Conservation (phyloP, 768 basidiomycete species). For the Hygrocybe coccinea region DNA sequence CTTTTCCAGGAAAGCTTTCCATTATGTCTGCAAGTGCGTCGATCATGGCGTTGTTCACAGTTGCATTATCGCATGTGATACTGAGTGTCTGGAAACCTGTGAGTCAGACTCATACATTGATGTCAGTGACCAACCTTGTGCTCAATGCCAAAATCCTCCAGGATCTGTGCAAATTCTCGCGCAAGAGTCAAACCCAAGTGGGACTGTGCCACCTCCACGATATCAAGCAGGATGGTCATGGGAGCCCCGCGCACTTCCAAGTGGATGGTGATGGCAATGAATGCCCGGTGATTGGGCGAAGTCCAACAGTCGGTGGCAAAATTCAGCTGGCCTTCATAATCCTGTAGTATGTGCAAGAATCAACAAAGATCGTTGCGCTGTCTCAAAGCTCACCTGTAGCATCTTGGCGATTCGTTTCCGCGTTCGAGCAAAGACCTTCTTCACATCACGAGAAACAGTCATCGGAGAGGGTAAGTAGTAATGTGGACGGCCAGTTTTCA, state of each 20-base stretch:
- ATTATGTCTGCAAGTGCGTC: slow-evolving; percentile 21
- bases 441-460: slow-evolving; percentile 28
- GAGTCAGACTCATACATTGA: too few relatives aligned
- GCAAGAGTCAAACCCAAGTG: slow-evolving; percentile 28
- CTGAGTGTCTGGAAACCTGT: slow-evolving; percentile 23
- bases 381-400: slow-evolving; percentile 16
- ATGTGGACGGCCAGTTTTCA: slow-evolving; percentile 33
- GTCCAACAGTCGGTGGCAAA: slow-evolving; percentile 22
- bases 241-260: slow-evolving; percentile 27
- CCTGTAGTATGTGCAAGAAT: slow-evolving; percentile 14
- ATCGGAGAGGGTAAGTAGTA: slow-evolving; percentile 30
- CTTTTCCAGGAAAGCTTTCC: slow-evolving; percentile 16
- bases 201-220: slow-evolving; percentile 34
- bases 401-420: slow-evolving; percentile 24
- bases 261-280: slow-evolving; percentile 24
- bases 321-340: slow-evolving; percentile 26
- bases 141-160: slow-evolving; percentile 32
- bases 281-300: slow-evolving; percentile 12
- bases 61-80: slow-evolving; percentile 36
- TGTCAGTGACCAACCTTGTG: slow-evolving; percentile 17
- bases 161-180: slow-evolving; percentile 27
- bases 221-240: slow-evolving; percentile 29
- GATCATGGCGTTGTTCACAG: slow-evolving; percentile 33
- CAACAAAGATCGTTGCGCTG: neutral
- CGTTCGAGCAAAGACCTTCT: slow-evolving; percentile 23